These are phyloP conservation scores for Hebeloma cylindrosporum DNA, from an alignment of 768 basidiomycete genomes.

Conservation along the genomic window DNA sequence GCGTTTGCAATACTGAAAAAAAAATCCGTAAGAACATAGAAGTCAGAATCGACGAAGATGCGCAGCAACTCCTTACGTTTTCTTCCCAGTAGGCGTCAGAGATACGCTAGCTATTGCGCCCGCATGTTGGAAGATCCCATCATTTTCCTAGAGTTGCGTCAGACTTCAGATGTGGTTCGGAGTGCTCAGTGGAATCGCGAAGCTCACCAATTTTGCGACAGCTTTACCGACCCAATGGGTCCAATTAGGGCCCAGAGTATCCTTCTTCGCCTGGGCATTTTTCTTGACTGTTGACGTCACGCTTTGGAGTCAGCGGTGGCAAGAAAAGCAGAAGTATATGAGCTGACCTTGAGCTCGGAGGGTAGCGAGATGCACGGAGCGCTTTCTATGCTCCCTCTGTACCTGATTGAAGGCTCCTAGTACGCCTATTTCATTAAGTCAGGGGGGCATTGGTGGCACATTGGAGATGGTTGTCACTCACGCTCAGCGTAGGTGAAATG, in stretches of 20 bases:
- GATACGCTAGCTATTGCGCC: conserved; percentile 37
- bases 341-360: conserved; percentile 40
- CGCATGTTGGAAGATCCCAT: conserved; percentile 40
- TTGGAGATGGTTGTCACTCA: conserved; percentile 7
- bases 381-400: conserved; percentile 45
- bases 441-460: neutral
- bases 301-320: neutral
- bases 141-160: conserved; percentile 34
- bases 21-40: neutral
- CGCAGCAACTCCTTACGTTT: conserved; percentile 36
- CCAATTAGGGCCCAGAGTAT: conserved; percentile 51
- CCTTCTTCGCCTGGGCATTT: conserved; percentile 41
- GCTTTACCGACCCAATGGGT: conserved; percentile 46
- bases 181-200: too few species aligned
- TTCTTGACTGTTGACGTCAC: conserved; percentile 37
- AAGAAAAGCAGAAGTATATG: too few species aligned
- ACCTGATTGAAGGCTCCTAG: conserved; percentile 44
- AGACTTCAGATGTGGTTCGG: neutral
- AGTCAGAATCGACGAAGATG: too few species aligned
- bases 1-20: conserved; percentile 13
- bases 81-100: conserved; percentile 45
- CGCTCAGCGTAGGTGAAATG: conserved; percentile 25
- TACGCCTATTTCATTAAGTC: conserved; percentile 36
- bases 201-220: conserved; percentile 43
- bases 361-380: conserved; percentile 45